These are phyloP conservation scores for Amanita pallidorosea DNA, from an alignment of 768 basidiomycete species.

Conservation along the genomic window DNA sequence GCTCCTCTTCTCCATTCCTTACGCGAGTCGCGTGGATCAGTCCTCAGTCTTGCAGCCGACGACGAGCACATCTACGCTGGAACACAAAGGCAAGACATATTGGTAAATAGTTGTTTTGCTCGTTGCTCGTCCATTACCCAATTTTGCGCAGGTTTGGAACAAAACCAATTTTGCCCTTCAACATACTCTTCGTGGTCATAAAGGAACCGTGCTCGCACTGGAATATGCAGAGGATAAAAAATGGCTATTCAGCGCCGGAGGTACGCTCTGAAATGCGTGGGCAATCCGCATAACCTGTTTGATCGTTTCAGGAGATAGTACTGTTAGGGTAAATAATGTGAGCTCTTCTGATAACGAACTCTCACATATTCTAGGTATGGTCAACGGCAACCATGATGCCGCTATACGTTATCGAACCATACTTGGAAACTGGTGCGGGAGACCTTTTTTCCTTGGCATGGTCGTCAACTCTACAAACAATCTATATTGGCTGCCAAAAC, in stretches of 20 bases:
- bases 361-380: slow-evolving; percentile 54
- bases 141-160: slow-evolving; percentile 67
- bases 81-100: slow-evolving; percentile 68
- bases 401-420: slow-evolving; percentile 68
- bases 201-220: slow-evolving; percentile 73
- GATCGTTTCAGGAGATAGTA: slow-evolving; percentile 62
- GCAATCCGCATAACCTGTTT: neutral
- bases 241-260: slow-evolving; percentile 89
- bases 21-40: slow-evolving; percentile 57
- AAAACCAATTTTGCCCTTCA: slow-evolving; percentile 59
- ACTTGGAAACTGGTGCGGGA: slow-evolving; percentile 71
- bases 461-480: slow-evolving; percentile 53
- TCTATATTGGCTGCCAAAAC: slow-evolving; percentile 88
- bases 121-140: neutral
- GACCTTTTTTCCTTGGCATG: slow-evolving; percentile 83
- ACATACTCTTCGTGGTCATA: slow-evolving; percentile 67
- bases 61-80: slow-evolving; percentile 72
- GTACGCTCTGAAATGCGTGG: slow-evolving; percentile 26
- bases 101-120: slow-evolving; percentile 29
- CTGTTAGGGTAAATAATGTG: slow-evolving; percentile 53
- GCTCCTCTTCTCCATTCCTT: slow-evolving; percentile 54
- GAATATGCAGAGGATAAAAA: slow-evolving; percentile 63
- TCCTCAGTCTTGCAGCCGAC: slow-evolving; percentile 68
- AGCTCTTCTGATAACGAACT: neutral
- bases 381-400: slow-evolving; percentile 55